Conservation (phyloP, 257 asterid genomes). For the Scutellaria baicalensis region DNA sequence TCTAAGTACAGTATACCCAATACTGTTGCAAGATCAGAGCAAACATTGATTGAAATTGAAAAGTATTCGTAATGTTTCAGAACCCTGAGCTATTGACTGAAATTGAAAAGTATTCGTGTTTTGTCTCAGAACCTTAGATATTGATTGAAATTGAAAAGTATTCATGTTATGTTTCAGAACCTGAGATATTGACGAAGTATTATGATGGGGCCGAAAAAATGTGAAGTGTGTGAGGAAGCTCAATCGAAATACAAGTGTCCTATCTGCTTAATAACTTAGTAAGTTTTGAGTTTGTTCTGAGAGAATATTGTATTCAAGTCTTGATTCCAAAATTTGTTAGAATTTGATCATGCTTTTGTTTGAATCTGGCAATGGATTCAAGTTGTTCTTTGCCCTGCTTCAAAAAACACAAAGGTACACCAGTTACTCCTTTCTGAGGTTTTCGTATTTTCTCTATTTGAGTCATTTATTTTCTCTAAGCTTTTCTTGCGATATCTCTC, state of each 20-base stretch:
- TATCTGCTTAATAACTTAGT: slow-evolving; percentile 65
- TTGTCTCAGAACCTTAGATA: neutral
- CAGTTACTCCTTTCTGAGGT: neutral
- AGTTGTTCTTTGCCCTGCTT: slow-evolving; percentile 76
- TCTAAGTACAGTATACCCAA: neutral
- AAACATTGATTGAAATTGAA: neutral
- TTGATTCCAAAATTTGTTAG: neutral
- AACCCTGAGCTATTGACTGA: neutral
- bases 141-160: neutral
- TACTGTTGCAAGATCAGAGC: neutral
- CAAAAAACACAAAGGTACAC: slow-evolving; percentile 80
- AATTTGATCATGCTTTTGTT: slow-evolving; percentile 1
- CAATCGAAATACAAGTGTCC: slow-evolving; percentile 89
- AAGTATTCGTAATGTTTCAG: neutral
- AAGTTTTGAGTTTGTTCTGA: slow-evolving; percentile 9
- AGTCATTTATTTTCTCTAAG: neutral
- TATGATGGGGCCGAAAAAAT: slow-evolving; percentile 47
- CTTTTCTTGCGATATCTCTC: slow-evolving; percentile 11
- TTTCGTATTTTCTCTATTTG: neutral
- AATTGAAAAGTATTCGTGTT: neutral
- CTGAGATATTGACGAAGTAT: neutral
- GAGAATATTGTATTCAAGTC: neutral
- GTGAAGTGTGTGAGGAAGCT: slow-evolving; percentile 61
- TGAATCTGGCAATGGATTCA: slow-evolving; percentile 15
- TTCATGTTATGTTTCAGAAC: neutral